Conservation (phyloP, 768 basidiomycete genomes). For the Tephrocybe sp. region DNA sequence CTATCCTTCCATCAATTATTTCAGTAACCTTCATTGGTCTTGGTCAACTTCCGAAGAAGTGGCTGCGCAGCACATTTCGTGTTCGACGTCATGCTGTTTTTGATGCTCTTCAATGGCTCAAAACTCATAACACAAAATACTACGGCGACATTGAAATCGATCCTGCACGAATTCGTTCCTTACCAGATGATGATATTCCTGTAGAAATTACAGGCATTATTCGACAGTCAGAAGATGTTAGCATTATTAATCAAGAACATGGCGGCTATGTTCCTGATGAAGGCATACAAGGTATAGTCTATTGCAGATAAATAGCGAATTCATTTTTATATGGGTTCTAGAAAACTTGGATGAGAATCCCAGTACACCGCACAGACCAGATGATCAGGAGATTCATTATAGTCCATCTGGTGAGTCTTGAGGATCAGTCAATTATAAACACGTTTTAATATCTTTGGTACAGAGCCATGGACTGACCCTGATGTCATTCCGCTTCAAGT, state of each 20-base stretch:
- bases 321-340: too few species aligned
- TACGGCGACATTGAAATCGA: conserved; percentile 22
- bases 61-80: conserved; percentile 26
- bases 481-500: too few species aligned
- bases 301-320: too few species aligned
- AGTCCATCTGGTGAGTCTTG: too few species aligned
- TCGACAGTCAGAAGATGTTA: background rate
- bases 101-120: conserved; percentile 33
- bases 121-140: conserved; percentile 32
- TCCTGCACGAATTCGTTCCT: background rate
- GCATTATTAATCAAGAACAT: conserved; percentile 17
- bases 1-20: conserved; percentile 29
- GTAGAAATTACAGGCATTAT: conserved; percentile 15
- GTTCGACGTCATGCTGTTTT: conserved; percentile 28
- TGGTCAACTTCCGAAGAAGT: conserved; percentile 2
- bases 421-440: too few species aligned
- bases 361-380: too few species aligned
- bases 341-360: too few species aligned
- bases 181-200: conserved; percentile 4
- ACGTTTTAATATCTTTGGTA: too few species aligned
- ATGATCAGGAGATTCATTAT: too few species aligned
- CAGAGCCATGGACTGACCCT: too few species aligned
- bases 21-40: conserved; percentile 34
- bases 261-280: conserved; percentile 37
- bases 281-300: too few species aligned